Evolutionary conservation across 768 basidiomycete genomes (phyloP).

Genomic region (Boletus subcaerulescens): DNA sequence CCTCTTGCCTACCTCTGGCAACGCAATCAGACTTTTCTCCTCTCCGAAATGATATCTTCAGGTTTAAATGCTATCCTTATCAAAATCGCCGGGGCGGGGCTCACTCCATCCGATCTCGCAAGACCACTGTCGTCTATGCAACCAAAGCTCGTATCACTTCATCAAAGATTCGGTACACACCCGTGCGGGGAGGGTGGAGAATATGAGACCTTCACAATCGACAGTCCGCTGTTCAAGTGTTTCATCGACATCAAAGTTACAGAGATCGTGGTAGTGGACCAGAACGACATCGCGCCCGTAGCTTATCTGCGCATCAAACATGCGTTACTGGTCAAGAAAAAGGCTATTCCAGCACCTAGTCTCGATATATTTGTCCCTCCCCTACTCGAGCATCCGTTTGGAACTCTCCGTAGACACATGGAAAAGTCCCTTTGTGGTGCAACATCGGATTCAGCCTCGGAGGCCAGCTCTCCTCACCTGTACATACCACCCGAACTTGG

Average conservation of each 20-base stretch:
- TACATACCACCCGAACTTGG: conserved; percentile 1
- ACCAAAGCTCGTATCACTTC: conserved; percentile 67
- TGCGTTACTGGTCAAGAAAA: conserved; percentile 62
- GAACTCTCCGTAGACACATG: conserved; percentile 6
- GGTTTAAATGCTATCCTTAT: conserved; percentile 84
- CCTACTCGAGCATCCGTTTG: conserved; percentile 40
- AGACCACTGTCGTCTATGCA: conserved; percentile 72
- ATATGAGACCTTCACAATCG: conserved; percentile 91
- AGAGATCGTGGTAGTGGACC: conserved; percentile 73
- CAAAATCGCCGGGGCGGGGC: conserved; percentile 94
- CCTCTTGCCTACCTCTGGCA: conserved; percentile 94
- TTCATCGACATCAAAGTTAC: conserved; percentile 65
- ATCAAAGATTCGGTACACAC: conserved; percentile 81
- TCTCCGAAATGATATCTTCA: conserved; percentile 80
- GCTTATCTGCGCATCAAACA: conserved; percentile 82
- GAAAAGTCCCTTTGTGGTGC: conserved; percentile 9
- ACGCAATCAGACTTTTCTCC: conserved; percentile 78
- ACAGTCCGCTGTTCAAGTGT: conserved; percentile 84
- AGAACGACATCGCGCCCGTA: conserved; percentile 84
- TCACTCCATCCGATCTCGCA: conserved; percentile 75
- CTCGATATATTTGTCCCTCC: conserved; percentile 42
- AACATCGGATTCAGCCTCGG: neutral
- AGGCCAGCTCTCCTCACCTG: neutral
- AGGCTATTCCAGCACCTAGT: neutral
- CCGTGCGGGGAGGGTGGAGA: conserved; percentile 98